These are phyloP conservation scores for Sarocladium strictum DNA, from an alignment of 2,329 filamentous ascomycete species.

Conservation along the genomic window DNA sequence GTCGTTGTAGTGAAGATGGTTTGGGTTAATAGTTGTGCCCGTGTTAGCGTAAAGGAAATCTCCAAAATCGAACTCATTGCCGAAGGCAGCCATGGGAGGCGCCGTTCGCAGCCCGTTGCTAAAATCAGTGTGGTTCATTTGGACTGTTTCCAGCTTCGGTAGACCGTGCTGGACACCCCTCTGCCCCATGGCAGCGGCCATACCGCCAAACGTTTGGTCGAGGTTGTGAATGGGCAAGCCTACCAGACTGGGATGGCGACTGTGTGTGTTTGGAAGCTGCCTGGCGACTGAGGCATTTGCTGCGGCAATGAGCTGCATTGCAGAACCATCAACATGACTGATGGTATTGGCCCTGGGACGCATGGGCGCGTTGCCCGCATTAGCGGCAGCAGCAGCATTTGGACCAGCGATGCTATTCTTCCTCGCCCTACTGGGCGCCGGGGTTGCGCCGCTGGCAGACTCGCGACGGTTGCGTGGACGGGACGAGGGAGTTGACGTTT, in stretches of 20 bases:
- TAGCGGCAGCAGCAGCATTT: constrained; percentile 35
- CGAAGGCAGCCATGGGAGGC: constrained; percentile 34
- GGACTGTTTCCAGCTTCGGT: constrained; percentile 76
- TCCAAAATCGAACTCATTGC: constrained; percentile 24
- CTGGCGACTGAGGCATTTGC: constrained; percentile 48
- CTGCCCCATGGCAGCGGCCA: constrained; percentile 63
- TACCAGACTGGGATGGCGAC: constrained; percentile 68
- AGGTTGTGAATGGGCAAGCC: constrained; percentile 52
- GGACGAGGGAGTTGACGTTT: constrained; percentile 81
- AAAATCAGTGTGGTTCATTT: constrained; percentile 54
- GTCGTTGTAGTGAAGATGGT: constrained; percentile 76
- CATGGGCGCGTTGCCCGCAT: constrained; percentile 45
- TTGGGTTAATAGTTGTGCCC: constrained; percentile 61
- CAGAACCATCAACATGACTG: constrained; percentile 77
- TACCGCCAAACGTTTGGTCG: constrained; percentile 64
- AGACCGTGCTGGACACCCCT: constrained; percentile 63
- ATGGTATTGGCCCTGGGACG: constrained; percentile 93
- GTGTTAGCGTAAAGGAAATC: constrained; percentile 51
- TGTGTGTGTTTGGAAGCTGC: constrained; percentile 49
- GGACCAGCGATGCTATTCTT: constrained; percentile 81
- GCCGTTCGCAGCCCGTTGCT: constrained; percentile 69
- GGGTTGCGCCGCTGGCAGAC: constrained; percentile 69
- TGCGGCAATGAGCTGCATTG: constrained; percentile 65
- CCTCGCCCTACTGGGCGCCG: constrained; percentile 67
- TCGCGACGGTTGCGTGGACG: constrained; percentile 84